phyloP scores from a whole-genome alignment of 2,329 filamentous ascomycete species.

The Biscogniauxia sp. region DNA sequence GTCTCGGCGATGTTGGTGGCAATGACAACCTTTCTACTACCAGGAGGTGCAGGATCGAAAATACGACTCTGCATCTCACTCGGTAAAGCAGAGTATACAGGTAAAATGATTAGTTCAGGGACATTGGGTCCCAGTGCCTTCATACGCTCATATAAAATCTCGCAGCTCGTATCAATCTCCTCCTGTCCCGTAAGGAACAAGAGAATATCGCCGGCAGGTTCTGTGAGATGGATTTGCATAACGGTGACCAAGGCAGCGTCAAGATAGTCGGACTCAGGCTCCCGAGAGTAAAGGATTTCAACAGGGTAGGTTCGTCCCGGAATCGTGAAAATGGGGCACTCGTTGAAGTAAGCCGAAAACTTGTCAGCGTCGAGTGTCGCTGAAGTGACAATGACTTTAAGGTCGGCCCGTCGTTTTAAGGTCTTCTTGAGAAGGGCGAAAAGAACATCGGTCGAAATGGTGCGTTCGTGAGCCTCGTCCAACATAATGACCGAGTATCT shows the following conservation, averaged over 20 bases:
- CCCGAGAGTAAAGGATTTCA: conserved; percentile 90
- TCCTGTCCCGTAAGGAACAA: conserved; percentile 96
- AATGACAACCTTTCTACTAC: conserved; percentile 89
- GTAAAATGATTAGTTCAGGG: conserved; percentile 87
- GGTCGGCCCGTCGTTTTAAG: conserved; percentile 75
- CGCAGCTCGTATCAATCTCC: conserved; percentile 93
- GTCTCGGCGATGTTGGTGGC: conserved; percentile 99
- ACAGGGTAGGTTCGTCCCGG: conserved; percentile 94
- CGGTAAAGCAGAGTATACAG: conserved; percentile 92
- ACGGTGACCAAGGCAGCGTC: conserved; percentile 93
- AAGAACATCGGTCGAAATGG: conserved; percentile 91
- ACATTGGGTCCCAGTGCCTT: conserved; percentile 88
- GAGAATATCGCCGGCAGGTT: conserved; percentile 90
- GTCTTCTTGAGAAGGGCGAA: conserved; percentile 96
- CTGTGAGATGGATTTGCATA: conserved; percentile 96
- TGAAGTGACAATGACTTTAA: conserved; percentile 95
- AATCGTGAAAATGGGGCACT: conserved; percentile 94
- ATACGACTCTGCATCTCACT: conserved; percentile 92
- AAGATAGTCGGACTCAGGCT: conserved; percentile 93
- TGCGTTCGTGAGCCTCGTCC: conserved; percentile 96
- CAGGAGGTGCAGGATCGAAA: conserved; percentile 87
- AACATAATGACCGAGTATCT: conserved; percentile 97
- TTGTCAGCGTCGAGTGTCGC: conserved; percentile 97
- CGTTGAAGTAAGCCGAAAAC: conserved; percentile 93
- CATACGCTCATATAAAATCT: conserved; percentile 93